phyloP scores from a whole-genome alignment of 495 filamentous ascomycete genomes.

The Daldinia childiae region DNA sequence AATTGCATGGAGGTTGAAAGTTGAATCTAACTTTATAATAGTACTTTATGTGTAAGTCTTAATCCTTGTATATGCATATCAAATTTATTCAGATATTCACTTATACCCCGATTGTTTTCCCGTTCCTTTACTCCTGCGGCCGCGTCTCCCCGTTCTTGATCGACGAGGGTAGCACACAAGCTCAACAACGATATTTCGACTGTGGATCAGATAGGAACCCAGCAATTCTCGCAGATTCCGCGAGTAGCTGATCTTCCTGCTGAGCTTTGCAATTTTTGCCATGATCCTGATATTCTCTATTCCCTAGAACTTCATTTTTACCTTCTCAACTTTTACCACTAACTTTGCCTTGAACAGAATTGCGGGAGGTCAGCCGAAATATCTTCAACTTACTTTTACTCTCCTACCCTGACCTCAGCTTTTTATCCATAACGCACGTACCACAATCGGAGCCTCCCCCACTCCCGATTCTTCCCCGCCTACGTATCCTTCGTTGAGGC shows the following conservation, averaged over 20 bases:
- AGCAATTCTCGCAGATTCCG: slow-evolving; percentile 19
- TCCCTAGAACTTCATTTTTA: not conserved
- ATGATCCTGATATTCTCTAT: slow-evolving; percentile 16
- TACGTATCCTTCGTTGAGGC: slow-evolving; percentile 10
- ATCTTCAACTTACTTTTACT: slow-evolving; percentile 15
- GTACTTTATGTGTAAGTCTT: slow-evolving; percentile 18
- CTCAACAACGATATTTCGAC: slow-evolving; percentile 35
- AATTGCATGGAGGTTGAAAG: slow-evolving; percentile 8
- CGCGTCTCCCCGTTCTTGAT: slow-evolving; percentile 26
- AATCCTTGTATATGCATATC: slow-evolving; percentile 36
- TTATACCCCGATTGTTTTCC: not conserved
- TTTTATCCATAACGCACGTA: slow-evolving; percentile 5
- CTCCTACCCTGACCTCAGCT: not conserved
- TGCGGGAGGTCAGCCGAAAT: slow-evolving; percentile 23
- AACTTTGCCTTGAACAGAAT: slow-evolving; percentile 15
- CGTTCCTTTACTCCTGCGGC: slow-evolving; percentile 2
- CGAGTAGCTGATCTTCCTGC: slow-evolving; percentile 2
- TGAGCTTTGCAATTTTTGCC: slow-evolving; percentile 24
- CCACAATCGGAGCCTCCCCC: slow-evolving; percentile 28
- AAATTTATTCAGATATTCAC: slow-evolving; percentile 2
- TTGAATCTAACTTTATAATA: slow-evolving; percentile 19
- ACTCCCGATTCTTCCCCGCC: slow-evolving; percentile 18
- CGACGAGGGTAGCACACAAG: slow-evolving; percentile 15
- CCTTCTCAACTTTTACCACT: not conserved
- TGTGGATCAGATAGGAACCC: slow-evolving; percentile 34